Conservation (phyloP, 345 rosid genomes). For the Populus alba region DNA sequence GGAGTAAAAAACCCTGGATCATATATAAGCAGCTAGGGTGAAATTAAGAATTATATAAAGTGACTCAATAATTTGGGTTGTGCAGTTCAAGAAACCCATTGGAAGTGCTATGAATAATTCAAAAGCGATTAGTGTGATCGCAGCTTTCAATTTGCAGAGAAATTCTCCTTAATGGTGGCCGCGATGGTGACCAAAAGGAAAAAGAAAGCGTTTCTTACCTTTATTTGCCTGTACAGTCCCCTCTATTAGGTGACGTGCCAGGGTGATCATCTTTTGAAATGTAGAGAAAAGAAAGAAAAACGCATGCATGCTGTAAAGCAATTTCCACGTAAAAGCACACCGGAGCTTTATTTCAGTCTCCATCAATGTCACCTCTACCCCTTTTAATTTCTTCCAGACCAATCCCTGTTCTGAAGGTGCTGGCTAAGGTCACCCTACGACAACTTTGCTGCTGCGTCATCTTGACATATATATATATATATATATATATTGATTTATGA, state of each 20-base stretch:
- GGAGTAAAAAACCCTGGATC: too few species aligned
- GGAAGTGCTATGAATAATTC: not conserved
- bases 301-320: conserved; percentile 12
- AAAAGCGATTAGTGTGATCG: not conserved
- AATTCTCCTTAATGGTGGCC: not conserved
- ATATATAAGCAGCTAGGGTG: too few species aligned
- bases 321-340: not conserved
- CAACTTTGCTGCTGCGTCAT: not conserved
- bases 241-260: not conserved
- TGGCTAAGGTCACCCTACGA: too few species aligned
- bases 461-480: not conserved
- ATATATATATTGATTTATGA: too few species aligned
- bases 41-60: too few species aligned
- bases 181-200: not conserved
- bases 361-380: not conserved
- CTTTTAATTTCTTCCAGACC: not conserved
- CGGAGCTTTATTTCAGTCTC: not conserved
- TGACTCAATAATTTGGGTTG: too few species aligned
- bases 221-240: not conserved
- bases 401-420: not conserved
- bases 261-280: not conserved
- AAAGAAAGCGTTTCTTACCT: not conserved
- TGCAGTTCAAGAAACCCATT: not conserved
- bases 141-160: not conserved
- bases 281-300: not conserved